Evolutionary conservation across 2,329 filamentous ascomycete species (phyloP), one percentile per base, ranked within the genome.

Genomic region (Curvularia sp.): DNA sequence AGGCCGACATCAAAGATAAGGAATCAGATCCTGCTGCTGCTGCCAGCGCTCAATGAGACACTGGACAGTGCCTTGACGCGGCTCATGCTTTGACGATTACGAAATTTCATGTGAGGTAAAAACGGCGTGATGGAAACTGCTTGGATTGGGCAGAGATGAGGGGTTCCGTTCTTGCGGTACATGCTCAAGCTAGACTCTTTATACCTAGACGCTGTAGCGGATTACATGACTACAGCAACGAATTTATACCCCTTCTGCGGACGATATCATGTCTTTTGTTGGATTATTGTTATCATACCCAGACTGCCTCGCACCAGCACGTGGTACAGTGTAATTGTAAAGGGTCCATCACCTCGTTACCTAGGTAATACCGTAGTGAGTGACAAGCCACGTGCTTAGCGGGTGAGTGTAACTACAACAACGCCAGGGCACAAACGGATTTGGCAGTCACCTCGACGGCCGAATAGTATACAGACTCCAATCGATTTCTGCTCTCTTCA

Each of bases 21-120:
- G 61, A 65, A 51, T 58, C 61, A 9, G 48, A 66, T 20, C 61
- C 64, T 12, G 55, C 61, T 6, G 31, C 59, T 20, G 61, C 58
- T 3, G 30, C 56, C 31, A 54, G 63, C 12, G 52, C 60, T 28
- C 44, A 53, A 6, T 56, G 62, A 43, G 51, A 59, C 26, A 15
- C 12, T 33, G 2, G 41, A 33, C 24, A n/a, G 28, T 41, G 44
- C 44, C 24, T 47, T 54, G 13, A 60, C 57, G 31, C 31, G 42
- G 48, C 26, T 30, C 28, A 24, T 56, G 22, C 41, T 49, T 42
- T 55, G 54, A 50, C 43, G 49, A 58, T 39, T 43, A 54, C 42
- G 49, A 42, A 24, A 63, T 38, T 47, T 53, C 64, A 66, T 60
- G 55, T 53, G 49, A 61, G 30, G 62, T 60, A 55, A 60, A 53